These are phyloP conservation scores for Tolypocladium guangdongense DNA, from an alignment of 2,329 filamentous ascomycete species.

Conservation along the genomic window DNA sequence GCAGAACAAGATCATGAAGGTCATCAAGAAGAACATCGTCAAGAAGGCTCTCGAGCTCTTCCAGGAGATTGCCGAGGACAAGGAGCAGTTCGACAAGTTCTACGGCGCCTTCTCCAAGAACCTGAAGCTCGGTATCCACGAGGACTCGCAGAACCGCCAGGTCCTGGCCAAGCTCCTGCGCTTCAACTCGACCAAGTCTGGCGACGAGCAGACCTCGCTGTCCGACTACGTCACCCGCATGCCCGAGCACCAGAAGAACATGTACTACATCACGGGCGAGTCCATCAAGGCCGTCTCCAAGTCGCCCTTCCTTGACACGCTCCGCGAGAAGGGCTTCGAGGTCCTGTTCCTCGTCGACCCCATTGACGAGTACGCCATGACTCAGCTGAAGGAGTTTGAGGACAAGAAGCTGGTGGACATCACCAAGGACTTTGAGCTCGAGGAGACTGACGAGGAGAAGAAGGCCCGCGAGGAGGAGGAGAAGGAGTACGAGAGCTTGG, in stretches of 20 bases:
- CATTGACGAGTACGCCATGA: slow-evolving; percentile 99
- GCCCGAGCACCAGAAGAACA: slow-evolving; percentile 99
- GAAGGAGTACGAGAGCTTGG: slow-evolving; percentile 92
- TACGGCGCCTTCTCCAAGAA: slow-evolving; percentile 99
- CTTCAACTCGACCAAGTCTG: slow-evolving; percentile 98
- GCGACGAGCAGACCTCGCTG: slow-evolving; percentile 89
- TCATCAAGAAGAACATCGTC: slow-evolving; percentile 99
- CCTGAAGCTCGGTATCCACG: slow-evolving; percentile 99
- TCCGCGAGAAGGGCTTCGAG: slow-evolving; percentile 99
- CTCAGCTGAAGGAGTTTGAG: slow-evolving; percentile 99
- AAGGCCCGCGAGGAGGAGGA: slow-evolving; percentile 85
- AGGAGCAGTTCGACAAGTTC: slow-evolving; percentile 99
- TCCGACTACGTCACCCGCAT: slow-evolving; percentile 97
- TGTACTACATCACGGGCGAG: slow-evolving; percentile 99
- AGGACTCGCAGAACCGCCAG: slow-evolving; percentile 94
- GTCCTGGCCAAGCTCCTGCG: slow-evolving; percentile 94
- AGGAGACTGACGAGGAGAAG: slow-evolving; percentile 99
- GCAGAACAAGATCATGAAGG: slow-evolving; percentile 99
- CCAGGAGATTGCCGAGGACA: slow-evolving; percentile 97
- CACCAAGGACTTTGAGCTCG: slow-evolving; percentile 99
- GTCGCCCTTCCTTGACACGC: slow-evolving; percentile 96
- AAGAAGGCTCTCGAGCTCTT: slow-evolving; percentile 99
- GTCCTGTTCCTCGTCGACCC: slow-evolving; percentile 98
- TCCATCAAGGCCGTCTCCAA: slow-evolving; percentile 95
- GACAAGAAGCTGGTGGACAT: slow-evolving; percentile 99